phyloP scores from a whole-genome alignment of 345 rosid genomes.

The Rhizophora mangle region DNA sequence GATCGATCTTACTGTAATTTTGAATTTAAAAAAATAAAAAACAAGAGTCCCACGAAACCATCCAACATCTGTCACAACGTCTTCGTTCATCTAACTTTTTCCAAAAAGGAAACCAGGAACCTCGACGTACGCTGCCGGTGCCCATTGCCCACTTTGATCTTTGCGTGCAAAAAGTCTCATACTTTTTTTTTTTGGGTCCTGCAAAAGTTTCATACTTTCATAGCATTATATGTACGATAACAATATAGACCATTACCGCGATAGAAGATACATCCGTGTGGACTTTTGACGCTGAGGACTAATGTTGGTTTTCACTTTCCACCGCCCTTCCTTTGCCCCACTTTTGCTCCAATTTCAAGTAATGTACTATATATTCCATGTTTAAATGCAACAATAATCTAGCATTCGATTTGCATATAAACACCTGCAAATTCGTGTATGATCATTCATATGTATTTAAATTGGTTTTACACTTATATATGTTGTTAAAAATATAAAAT shows the following conservation, averaged over 20 bases:
- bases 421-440: not conserved
- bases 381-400: not conserved
- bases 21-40: no score
- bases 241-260: no score
- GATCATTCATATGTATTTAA: not conserved
- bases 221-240: not conserved
- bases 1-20: no score
- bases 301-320: slow-evolving; percentile 11
- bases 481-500: no score
- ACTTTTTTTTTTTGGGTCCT: not conserved
- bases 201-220: not conserved
- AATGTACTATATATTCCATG: not conserved
- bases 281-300: not conserved
- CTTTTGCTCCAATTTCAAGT: not conserved
- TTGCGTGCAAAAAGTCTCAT: not conserved
- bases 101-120: not conserved
- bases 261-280: not conserved
- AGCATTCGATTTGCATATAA: not conserved
- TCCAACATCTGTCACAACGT: no score
- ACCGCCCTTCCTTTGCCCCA: not conserved
- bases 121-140: not conserved
- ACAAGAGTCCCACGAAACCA: no score
- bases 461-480: no score
- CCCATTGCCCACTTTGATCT: not conserved
- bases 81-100: not conserved